These are phyloP conservation scores for Phycomyces blakesleeanus DNA, from an alignment of 192 early-diverging fungal genomes.

Conservation along the genomic window DNA sequence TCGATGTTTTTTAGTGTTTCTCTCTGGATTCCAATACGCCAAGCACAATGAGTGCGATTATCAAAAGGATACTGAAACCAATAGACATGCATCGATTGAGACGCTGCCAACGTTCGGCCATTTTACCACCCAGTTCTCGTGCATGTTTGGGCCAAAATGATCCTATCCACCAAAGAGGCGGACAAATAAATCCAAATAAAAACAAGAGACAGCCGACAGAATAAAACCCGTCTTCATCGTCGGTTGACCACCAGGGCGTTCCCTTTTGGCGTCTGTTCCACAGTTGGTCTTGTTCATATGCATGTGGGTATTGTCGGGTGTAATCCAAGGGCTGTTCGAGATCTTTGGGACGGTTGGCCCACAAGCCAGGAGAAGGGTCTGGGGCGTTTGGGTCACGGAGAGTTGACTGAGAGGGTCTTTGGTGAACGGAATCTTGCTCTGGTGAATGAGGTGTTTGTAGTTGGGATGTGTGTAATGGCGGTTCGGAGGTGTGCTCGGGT, in stretches of 20 bases:
- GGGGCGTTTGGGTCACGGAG: background rate
- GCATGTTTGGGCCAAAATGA: slow-evolving; percentile 21
- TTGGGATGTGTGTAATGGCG: background rate
- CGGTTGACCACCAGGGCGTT: slow-evolving; percentile 14
- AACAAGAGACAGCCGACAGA: slow-evolving; percentile 19
- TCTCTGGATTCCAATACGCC: slow-evolving; percentile 9
- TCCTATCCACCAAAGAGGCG: slow-evolving; percentile 29
- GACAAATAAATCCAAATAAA: slow-evolving; percentile 23
- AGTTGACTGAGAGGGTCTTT: background rate
- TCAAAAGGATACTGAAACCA: slow-evolving; percentile 22
- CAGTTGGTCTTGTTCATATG: background rate
- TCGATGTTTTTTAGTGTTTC: slow-evolving; percentile 3
- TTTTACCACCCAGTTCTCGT: slow-evolving; percentile 20
- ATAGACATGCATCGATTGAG: slow-evolving; percentile 28
- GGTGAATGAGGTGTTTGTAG: background rate
- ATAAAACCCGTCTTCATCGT: slow-evolving; percentile 22
- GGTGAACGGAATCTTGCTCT: background rate
- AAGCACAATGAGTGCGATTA: slow-evolving; percentile 18
- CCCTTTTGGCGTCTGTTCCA: background rate
- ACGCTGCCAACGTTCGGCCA: slow-evolving; percentile 27
- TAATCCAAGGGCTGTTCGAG: background rate
- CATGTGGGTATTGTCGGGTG: background rate
- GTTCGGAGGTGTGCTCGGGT: background rate
- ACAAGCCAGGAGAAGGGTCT: background rate
- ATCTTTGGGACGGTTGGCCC: background rate